These are phyloP conservation scores for Penicillium oxalicum DNA, from an alignment of 2,329 filamentous ascomycete genomes.

Conservation along the genomic window DNA sequence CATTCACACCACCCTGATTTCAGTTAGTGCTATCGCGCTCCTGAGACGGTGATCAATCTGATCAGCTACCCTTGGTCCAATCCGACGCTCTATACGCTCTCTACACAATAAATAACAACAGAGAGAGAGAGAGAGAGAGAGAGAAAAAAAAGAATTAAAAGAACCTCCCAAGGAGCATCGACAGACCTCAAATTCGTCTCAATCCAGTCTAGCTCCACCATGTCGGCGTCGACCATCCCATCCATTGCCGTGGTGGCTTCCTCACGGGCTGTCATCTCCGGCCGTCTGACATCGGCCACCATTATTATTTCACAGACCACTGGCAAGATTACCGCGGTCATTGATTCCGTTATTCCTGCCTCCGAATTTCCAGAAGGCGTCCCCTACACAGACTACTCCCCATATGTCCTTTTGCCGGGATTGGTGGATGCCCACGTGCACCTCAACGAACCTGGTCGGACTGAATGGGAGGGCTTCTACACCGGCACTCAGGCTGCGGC, in stretches of 20 bases:
- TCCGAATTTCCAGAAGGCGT: conserved; percentile 66
- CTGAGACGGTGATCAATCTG: no score
- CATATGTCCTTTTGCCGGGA: conserved; percentile 78
- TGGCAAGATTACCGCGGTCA: conserved; percentile 77
- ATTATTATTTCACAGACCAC: conserved; percentile 70
- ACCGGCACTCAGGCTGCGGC: conserved; percentile 91
- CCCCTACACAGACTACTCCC: conserved; percentile 76
- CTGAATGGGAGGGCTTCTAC: conserved; percentile 97
- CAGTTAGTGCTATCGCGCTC: neutral
- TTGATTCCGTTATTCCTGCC: conserved; percentile 66
- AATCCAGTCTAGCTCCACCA: neutral
- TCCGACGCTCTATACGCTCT: no score
- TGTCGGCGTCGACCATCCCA: conserved; percentile 26
- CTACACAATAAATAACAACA: no score
- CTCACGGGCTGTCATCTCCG: conserved; percentile 72
- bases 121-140: no score
- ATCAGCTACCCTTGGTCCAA: no score
- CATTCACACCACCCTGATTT: no score
- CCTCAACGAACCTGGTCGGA: conserved; percentile 91
- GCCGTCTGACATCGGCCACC: conserved; percentile 72
- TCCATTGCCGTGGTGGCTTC: conserved; percentile 74
- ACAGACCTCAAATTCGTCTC: no score
- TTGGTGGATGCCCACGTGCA: conserved; percentile 96
- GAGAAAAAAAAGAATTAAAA: no score
- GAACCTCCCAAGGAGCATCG: no score